phyloP scores from a whole-genome alignment of 352 stramenopile genomes.

The Halophytophthora batemanensis region DNA sequence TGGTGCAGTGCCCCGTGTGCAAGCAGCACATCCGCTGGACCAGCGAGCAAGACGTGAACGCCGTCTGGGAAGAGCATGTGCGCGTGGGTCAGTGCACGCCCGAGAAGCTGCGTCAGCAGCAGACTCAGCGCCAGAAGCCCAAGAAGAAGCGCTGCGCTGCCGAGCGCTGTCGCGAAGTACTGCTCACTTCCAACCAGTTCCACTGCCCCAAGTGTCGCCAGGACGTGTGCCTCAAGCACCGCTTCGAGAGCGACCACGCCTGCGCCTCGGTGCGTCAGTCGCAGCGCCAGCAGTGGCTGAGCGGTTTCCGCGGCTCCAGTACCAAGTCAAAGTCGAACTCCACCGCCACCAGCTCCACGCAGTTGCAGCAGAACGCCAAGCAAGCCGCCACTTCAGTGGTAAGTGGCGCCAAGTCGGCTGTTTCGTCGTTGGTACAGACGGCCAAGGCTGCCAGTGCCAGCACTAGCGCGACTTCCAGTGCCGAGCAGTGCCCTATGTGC shows the following conservation, averaged over 20 bases:
- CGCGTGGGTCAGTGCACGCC: constrained; percentile 48
- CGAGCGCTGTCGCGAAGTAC: constrained; percentile 50
- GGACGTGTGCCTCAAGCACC: constrained; percentile 72
- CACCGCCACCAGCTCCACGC: constrained; percentile 7
- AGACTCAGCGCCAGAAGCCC: constrained; percentile 39
- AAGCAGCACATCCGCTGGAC: constrained; percentile 67
- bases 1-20: constrained; percentile 73
- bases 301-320: constrained; percentile 7
- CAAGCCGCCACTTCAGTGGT: constrained; percentile 30
- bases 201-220: constrained; percentile 63
- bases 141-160: constrained; percentile 74
- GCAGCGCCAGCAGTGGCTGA: constrained; percentile 42
- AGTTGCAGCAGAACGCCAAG: constrained; percentile 30
- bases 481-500: constrained; percentile 71
- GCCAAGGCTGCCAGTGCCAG: constrained; percentile 26
- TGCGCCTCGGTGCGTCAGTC: constrained; percentile 37
- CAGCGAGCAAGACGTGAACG: constrained; percentile 68
- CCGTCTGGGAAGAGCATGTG: constrained; percentile 69
- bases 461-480: constrained; percentile 30
- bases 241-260: constrained; percentile 74
- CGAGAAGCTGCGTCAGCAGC: constrained; percentile 30
- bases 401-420: constrained; percentile 37
- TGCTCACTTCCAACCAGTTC: constrained; percentile 72
- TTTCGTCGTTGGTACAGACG: constrained; percentile 44
- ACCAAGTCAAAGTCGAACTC: constrained; percentile 9